These are phyloP conservation scores for Dactylella cylindrospora DNA, from an alignment of 2,329 filamentous ascomycete genomes.

Conservation along the genomic window DNA sequence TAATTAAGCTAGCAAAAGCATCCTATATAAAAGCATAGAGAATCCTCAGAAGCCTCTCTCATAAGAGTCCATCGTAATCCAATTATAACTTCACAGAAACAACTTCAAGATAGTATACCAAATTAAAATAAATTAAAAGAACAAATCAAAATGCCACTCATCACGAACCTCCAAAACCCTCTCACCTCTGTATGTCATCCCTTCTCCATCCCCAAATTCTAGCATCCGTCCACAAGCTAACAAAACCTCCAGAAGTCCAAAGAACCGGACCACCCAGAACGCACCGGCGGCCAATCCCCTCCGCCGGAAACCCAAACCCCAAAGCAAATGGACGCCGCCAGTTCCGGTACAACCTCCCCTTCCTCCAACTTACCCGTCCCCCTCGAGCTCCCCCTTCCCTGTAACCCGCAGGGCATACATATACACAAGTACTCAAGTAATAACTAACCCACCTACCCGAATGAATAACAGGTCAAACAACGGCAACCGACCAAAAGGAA, in stretches of 20 bases:
- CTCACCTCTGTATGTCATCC: slow-evolving; percentile 20
- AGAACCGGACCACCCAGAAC: not conserved
- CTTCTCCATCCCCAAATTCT: not conserved
- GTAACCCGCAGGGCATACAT: not conserved
- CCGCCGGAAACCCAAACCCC: slow-evolving; percentile 28
- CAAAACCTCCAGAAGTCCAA: not conserved
- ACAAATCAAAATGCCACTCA: slow-evolving; percentile 28
- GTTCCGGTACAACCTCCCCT: slow-evolving; percentile 12
- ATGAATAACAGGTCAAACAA: slow-evolving; percentile 23
- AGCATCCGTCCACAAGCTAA: not conserved
- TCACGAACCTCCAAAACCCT: slow-evolving; percentile 41
- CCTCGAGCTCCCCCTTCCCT: too few species aligned
- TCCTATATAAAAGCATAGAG: too few species aligned
- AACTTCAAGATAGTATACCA: not conserved
- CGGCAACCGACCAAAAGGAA: slow-evolving; percentile 6
- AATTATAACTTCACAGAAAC: not conserved
- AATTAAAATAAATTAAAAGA: slow-evolving; percentile 3
- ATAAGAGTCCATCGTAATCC: too few species aligned
- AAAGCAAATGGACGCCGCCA: slow-evolving; percentile 15
- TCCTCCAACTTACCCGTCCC: too few species aligned
- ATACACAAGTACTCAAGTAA: not conserved
- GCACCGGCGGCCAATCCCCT: slow-evolving; percentile 15
- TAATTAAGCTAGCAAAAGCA: too few species aligned
- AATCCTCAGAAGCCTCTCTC: too few species aligned
- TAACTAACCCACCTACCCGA: not conserved